Base-by-base conservation (phyloP, 495 filamentous ascomycete species). In the Daldinia decipiens region DNA sequence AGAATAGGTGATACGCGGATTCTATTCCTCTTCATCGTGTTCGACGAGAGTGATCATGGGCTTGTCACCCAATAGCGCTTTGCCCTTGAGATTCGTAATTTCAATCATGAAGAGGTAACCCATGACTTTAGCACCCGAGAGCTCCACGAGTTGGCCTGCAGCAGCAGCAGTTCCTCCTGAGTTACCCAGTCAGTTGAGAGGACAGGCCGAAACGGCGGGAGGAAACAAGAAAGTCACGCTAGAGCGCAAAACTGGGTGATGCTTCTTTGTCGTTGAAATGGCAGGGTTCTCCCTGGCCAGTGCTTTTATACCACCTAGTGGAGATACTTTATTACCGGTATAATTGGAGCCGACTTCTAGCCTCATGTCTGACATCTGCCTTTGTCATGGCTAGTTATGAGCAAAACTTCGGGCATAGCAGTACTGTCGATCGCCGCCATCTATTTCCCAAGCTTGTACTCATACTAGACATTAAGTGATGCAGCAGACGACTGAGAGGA, bases 31-130 rank as follows among this genome's bases (percentile, higher is more conserved):
- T 68, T 77, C 75, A 50, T 77, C 68, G 34, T 77, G 74, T 73
- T 85, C 83, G 54, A 99, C 86, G 38, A 99, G 87, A 31, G 95
- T 97, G 81, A 91, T 87, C 39, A 93, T 92, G 1, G 93, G 92
- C 38, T 92, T 92, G 53, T 81, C 79, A 72, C 88, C 87, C 68
- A 99, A 89, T 85, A 95, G 95, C 52, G 92, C 91, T 65, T 93
- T 87, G 59, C 95, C 95, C 74, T 98, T 91, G 54, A 99, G 87
- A 83, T 97, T 95, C 73, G 94, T 92, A 65, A 99, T 90, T 81
- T 99, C 96, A 76, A 99, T 89, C 73, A 99, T 89, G 84, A 99
- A 98, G 65, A 97, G 82, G 79, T 94, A 98, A 66, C 92, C 93
- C 39, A 97, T 82, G 34, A 98, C 81, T 39, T 86, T 84, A n/a